Conservation (phyloP, 805 yeast species). For the Wickerhamiella slavikovae region DNA sequence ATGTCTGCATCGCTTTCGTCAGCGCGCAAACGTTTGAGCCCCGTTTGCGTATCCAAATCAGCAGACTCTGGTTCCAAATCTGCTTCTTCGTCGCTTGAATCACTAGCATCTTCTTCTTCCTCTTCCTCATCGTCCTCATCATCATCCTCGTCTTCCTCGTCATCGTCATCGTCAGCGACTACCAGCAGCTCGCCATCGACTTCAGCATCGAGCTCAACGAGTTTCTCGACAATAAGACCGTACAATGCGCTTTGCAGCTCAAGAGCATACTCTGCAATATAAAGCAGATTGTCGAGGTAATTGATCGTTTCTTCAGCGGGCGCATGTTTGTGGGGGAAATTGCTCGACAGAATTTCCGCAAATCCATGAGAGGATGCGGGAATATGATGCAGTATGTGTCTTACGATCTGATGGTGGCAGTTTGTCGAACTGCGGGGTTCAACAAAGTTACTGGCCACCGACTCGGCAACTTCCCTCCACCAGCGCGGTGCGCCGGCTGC, state of each 20-base stretch:
- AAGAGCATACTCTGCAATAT: constrained; percentile 43
- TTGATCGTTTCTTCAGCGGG: constrained; percentile 21
- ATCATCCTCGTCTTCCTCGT: constrained; percentile 22
- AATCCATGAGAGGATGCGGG: constrained; percentile 65
- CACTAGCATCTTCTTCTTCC: constrained; percentile 17
- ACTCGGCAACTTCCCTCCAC: constrained; percentile 63
- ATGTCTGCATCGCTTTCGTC: constrained; percentile 17
- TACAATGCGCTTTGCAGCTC: constrained; percentile 59
- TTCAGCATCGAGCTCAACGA: constrained; percentile 80
- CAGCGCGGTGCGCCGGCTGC: constrained; percentile 78
- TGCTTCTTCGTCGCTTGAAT: constrained; percentile 16
- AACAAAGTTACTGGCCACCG: constrained; percentile 43
- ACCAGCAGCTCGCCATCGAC: constrained; percentile 68
- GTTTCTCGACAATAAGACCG: constrained; percentile 59
- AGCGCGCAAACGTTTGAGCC: constrained; percentile 14
- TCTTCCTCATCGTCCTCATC: constrained; percentile 16
- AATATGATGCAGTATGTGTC: constrained; percentile 42
- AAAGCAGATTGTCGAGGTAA: constrained; percentile 45
- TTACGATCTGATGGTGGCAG: constrained; percentile 45
- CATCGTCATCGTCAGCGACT: constrained; percentile 51
- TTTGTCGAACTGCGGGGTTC: constrained; percentile 13
- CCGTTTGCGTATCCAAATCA: not conserved
- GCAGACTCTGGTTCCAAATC: constrained; percentile 11
- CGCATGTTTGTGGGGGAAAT: constrained; percentile 67
- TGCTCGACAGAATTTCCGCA: constrained; percentile 32